Evolutionary conservation across 768 basidiomycete species (phyloP), one percentile per base, ranked within the genome.

Genomic region (Peribolospora baueri): DNA sequence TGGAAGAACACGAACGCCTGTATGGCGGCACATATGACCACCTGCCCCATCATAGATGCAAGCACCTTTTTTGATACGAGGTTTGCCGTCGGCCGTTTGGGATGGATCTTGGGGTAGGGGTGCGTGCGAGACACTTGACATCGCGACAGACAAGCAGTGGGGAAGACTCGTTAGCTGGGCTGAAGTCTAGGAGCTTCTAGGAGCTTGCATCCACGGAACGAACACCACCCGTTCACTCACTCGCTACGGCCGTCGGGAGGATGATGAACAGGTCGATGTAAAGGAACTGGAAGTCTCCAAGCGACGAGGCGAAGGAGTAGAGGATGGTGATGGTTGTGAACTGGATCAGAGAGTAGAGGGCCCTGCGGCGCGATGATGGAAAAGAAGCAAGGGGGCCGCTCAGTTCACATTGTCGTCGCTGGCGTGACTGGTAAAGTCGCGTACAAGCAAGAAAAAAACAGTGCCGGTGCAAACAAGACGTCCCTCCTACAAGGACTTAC

Each of bases 191-290:
- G 25, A 1, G 25, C 25, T 25, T 25, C 25, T 25, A 25, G 25
- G 39, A 42, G 25, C 25, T 25, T 25, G 42, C 40, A 36, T 50
- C 38, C 39, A 40, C 36, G n/a, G 40, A 56, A 6, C 49, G 39
- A 58, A 11, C 8, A 67, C 13, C 43, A 7, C 7, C 8, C 45
- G 2, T 40, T 2, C 5, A 69, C 88, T 70, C 66, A 97, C 90
- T 98, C 47, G 88, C 80, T 56, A 98, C 81, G 46, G 93, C 93
- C 50, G 97, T 76, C 1, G 93, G 93, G 50, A 97, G 86, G 64
- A 97, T 98, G 68, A 98, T 84, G 68, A 91, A 87, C 42, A 98
- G 73, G 68, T 98, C 93, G 59, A 98, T 95, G 66, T 95, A 97
- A 10, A 98, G 72, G 68, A 98, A 97, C 82, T 85, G 62, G 67